A percentile compares a stretch with the other conserved stretches of the same genome.
These are phyloP conservation scores for Arabis alpina DNA, from an alignment of 345 rosid species.

Conservation along the genomic window DNA sequence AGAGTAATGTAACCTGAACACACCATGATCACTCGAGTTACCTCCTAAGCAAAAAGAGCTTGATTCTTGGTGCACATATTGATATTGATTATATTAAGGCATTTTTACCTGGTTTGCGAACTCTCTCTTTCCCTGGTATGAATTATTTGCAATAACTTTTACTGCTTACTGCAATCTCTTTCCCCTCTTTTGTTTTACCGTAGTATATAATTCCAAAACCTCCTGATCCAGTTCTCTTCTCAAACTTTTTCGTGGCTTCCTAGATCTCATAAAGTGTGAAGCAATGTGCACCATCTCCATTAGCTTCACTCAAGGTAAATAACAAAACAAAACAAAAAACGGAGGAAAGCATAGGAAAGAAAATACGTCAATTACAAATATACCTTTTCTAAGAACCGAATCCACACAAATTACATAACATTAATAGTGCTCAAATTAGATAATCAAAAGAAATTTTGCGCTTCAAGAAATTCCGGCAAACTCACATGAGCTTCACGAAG, in stretches of 20 bases:
- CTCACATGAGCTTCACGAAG: no score
- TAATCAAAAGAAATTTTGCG: no score
- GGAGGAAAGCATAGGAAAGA: no score
- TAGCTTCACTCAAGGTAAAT: conserved; percentile 66
- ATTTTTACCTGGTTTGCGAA: conserved; percentile 83
- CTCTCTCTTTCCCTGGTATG: conserved; percentile 94
- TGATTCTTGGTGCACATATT: no score
- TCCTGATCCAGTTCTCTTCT: conserved; percentile 94
- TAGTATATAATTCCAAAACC: conserved; percentile 95
- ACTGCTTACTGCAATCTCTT: conserved; percentile 77
- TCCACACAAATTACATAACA: no score
- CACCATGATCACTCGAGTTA: conserved; percentile 14
- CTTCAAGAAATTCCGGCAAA: no score
- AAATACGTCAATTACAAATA: no score
- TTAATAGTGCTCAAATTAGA: no score
- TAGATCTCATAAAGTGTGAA: conserved; percentile 75
- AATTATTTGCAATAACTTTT: conserved; percentile 74
- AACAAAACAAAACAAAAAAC: conserved; percentile 6
- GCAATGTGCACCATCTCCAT: conserved; percentile 82
- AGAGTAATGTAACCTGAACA: conserved; percentile 85
- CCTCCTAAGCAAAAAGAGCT: neutral
- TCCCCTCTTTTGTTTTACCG: conserved; percentile 83
- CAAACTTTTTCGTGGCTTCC: conserved; percentile 75
- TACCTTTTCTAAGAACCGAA: no score
- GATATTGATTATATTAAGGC: conserved; percentile 1